Evolutionary conservation across 495 filamentous ascomycete species (phyloP), one percentile per base, ranked within the genome.

Genomic region (Choiromyces venosus): DNA sequence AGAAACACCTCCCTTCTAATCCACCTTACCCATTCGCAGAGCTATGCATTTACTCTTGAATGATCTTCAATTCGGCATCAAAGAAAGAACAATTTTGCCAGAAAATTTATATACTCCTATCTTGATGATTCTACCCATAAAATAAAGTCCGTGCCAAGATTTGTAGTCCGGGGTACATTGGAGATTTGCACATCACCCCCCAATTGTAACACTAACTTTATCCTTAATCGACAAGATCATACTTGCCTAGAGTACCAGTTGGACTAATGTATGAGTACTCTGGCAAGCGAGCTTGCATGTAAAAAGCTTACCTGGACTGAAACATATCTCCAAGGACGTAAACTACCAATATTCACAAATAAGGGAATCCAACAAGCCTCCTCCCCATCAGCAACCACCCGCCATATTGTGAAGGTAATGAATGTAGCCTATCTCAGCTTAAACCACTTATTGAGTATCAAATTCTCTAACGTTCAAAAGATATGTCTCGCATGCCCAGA

Each of bases 121-220:
- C 44, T 46, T 6, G 44, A 46, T 21, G 2, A 46, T n/a, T 8
- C 44, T 21, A n/a, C 9, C 12, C 21, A 6, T 7, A 46, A 46
- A 46, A 25, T 44, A 37, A 44, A 69, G 44, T 69, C 71, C 12
- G 36, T 37, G 65, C 37, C 66, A 21, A 69, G 44, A 42, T 64
- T 69, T 29, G n/a, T 10, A 10, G 16, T 16, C 38, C 33, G 71
- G 29, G 70, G 4, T 7, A 68, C 37, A 64, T 73, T 37, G 9
- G 42, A 19, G 36, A 29, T n/a, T 29, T 73, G 36, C 25, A 36
- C 14, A 29, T 69, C 18, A 21, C 66, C 66, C 71, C 33, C 14
- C 65, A 68, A 73, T 73, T 29, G 16, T 69, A 37, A 65, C 7
- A 52, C 21, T 52, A 52, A 21, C 37, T 37, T 29, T 42, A 65